A percentile compares a stretch with the other conserved stretches of the same genome.
phyloP scores from a whole-genome alignment of 768 basidiomycete species.

The Dentipellis fragilis region DNA sequence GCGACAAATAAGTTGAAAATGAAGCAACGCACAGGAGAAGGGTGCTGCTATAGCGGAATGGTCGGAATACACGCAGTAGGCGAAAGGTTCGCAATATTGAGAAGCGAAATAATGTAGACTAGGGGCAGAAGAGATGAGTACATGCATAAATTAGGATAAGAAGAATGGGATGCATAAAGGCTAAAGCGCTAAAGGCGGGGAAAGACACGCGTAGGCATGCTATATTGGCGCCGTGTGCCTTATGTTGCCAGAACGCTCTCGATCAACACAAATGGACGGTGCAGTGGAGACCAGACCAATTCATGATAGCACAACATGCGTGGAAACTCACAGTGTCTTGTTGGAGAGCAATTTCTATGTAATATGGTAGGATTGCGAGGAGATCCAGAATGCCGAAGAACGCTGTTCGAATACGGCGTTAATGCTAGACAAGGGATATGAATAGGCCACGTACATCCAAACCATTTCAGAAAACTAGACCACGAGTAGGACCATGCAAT shows the following conservation, averaged over 20 bases:
- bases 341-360: conserved; percentile 72
- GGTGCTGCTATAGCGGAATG: conserved; percentile 78
- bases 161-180: too few species aligned
- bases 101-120: conserved; percentile 85
- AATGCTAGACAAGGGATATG: not conserved
- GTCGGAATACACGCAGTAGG: conserved; percentile 78
- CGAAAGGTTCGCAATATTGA: conserved; percentile 88
- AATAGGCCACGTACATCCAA: conserved; percentile 41
- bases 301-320: too few species aligned
- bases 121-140: not conserved
- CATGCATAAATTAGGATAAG: too few species aligned
- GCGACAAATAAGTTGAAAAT: not conserved
- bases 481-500: conserved; percentile 68
- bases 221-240: not conserved
- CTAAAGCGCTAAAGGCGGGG: too few species aligned
- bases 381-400: conserved; percentile 84
- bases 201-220: not conserved
- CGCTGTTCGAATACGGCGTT: conserved; percentile 26
- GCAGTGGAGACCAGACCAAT: too few species aligned
- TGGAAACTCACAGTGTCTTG: conserved; percentile 62
- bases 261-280: conserved; percentile 1
- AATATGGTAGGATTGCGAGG: conserved; percentile 81
- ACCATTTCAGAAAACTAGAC: conserved; percentile 53
- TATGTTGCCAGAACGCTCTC: not conserved
- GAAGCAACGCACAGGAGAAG: conserved; percentile 51